Conservation (phyloP, 1,139 yeast genomes). For the Pichia sorboxylosa region DNA sequence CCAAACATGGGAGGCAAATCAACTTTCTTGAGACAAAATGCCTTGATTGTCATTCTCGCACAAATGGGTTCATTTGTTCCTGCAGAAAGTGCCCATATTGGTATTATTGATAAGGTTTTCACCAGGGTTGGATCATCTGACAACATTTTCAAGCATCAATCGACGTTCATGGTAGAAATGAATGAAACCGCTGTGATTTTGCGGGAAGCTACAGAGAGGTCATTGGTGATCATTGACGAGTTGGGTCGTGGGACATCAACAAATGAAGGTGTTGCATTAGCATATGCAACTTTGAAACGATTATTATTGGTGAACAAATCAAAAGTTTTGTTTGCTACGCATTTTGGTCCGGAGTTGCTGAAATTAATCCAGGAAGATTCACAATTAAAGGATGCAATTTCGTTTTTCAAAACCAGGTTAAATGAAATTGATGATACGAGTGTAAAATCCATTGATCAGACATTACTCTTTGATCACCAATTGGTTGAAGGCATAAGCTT, state of each 20-base stretch:
- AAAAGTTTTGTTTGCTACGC: slow-evolving; percentile 84
- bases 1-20: slow-evolving; percentile 99
- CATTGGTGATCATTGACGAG: slow-evolving; percentile 86
- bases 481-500: slow-evolving; percentile 62
- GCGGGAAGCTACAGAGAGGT: slow-evolving; percentile 59
- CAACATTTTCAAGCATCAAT: slow-evolving; percentile 72
- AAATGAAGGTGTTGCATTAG: slow-evolving; percentile 80
- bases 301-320: slow-evolving; percentile 48
- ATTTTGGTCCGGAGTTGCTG: slow-evolving; percentile 65
- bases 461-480: slow-evolving; percentile 46
- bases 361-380: slow-evolving; percentile 28
- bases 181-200: slow-evolving; percentile 80
- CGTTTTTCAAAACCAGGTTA: slow-evolving; percentile 42
- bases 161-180: slow-evolving; percentile 98
- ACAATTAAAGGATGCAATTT: slow-evolving; percentile 22
- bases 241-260: slow-evolving; percentile 96
- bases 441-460: slow-evolving; percentile 16
- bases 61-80: slow-evolving; percentile 90
- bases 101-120: slow-evolving; percentile 75
- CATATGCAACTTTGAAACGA: slow-evolving; percentile 65
- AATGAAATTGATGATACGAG: slow-evolving; percentile 15
- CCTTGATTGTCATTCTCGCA: slow-evolving; percentile 70
- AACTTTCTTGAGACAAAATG: slow-evolving; percentile 80
- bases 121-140: slow-evolving; percentile 90
- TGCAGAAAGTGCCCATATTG: slow-evolving; percentile 57